Evolutionary conservation across 768 basidiomycete species (phyloP), one percentile per base, ranked within the genome.

Genomic region (Rhodotorula diobovata): DNA sequence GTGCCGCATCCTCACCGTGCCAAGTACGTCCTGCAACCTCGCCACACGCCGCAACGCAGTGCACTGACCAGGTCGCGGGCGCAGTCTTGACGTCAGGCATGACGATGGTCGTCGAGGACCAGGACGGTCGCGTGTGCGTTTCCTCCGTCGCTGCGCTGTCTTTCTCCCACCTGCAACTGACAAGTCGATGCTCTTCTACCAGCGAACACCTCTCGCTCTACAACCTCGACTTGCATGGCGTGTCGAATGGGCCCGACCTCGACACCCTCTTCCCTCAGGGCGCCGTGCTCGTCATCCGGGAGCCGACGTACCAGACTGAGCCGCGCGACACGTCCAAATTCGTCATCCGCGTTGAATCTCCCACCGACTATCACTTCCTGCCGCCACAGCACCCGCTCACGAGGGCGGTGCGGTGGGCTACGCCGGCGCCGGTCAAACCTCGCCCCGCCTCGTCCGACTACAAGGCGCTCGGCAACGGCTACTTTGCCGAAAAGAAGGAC

Each of bases 301-400:
- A 81, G 67, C 81, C 81, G 1, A 72, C 66, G 1, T 66, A 76
- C 66, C 80, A 80, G 64, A 56, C 68, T 16, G 53, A 77, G 7
- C 46, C 63, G 15, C 23, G 59, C 20, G 75, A 71, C n/a, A 37
- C 28, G n/a, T 21, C 53, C 18, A 43, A 43, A 2, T 64, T 57
- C 1, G 63, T 79, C 35, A 54, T 82, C 34, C 77, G 79, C 4
- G 73, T 81, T 30, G 80, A 81, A 39, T 78, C 78, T 25, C 81
- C 80, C 4, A 74, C 78, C 5, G 51, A 53, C 62, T 41, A 15
- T n/a, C 14, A 53, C 16, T n/a, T 60, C 35, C 39, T 64, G 16
- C 14, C 9, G 1, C 35, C 50, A 0, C n/a, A n/a, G 53, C 23
- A 68, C 28, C 68, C 58, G 20, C 53, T 78, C 25, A 28, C 80